Percentiles rank a stretch among this genome's conserved stretches.
Conservation (phyloP, 495 filamentous ascomycete genomes). For the Aspergillus cristatus region DNA sequence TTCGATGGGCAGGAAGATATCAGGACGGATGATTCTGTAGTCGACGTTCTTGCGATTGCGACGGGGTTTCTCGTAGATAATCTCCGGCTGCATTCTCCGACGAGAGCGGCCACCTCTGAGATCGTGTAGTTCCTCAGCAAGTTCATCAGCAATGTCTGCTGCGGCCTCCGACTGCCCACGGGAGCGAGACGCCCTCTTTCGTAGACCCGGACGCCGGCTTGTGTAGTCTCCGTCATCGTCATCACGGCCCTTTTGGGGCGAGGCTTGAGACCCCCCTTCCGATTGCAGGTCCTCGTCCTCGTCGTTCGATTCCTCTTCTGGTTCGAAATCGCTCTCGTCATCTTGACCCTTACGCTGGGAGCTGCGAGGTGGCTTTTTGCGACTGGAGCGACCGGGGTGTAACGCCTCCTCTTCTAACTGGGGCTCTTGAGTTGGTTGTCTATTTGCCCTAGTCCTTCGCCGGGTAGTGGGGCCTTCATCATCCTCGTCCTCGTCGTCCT, state of each 20-base stretch:
- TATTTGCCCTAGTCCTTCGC: slow-evolving; percentile 37
- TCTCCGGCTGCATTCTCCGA: slow-evolving; percentile 43
- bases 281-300: slow-evolving; percentile 56
- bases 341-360: slow-evolving; percentile 49
- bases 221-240: slow-evolving; percentile 43
- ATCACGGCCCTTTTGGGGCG: slow-evolving; percentile 34
- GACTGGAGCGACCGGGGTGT: slow-evolving; percentile 37
- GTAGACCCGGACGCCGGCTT: slow-evolving; percentile 43
- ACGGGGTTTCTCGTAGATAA: slow-evolving; percentile 49
- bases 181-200: slow-evolving; percentile 41
- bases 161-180: slow-evolving; percentile 42
- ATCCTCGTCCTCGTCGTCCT: slow-evolving; percentile 50
- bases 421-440: slow-evolving; percentile 22
- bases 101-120: slow-evolving; percentile 47
- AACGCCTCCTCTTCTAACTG: slow-evolving; percentile 27
- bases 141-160: slow-evolving; percentile 54
- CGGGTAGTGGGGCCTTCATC: slow-evolving; percentile 53
- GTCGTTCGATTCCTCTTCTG: slow-evolving; percentile 50
- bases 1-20: slow-evolving; percentile 53
- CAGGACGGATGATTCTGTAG: slow-evolving; percentile 69
- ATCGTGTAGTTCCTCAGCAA: slow-evolving; percentile 69
- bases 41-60: slow-evolving; percentile 54
- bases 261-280: slow-evolving; percentile 28
- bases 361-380: slow-evolving; percentile 35
- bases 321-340: slow-evolving; percentile 84